Percentiles rank a stretch among this genome's conserved stretches.
Evolutionary conservation across 805 yeast genomes (phyloP).

Genomic region (Helenozyma rhizophorensis): DNA sequence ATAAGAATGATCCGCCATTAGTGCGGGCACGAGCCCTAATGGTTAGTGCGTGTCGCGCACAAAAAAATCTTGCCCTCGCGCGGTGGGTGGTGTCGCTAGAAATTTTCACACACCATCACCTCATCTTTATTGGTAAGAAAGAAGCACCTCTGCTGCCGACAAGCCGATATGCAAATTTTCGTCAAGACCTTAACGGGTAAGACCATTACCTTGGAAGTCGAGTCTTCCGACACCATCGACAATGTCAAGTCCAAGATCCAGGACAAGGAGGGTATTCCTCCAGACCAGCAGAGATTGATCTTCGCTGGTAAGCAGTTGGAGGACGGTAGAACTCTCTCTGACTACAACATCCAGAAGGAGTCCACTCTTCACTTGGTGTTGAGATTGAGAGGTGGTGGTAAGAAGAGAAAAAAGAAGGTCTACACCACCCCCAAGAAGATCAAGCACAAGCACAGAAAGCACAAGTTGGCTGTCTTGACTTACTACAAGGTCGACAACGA

Average conservation of each 20-base stretch:
- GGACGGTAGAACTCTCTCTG: conserved; percentile 98
- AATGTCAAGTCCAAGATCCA: conserved; percentile 97
- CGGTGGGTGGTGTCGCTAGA: background rate
- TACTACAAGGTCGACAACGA: conserved; percentile 99
- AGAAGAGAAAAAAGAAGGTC: conserved; percentile 99
- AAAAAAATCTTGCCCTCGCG: background rate
- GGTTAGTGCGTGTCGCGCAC: conserved; percentile 2
- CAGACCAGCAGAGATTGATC: conserved; percentile 99
- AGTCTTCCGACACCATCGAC: conserved; percentile 98
- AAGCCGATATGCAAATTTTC: conserved; percentile 80
- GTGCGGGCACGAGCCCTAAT: conserved; percentile 14
- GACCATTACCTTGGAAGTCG: conserved; percentile 98
- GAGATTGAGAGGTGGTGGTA: conserved; percentile 88
- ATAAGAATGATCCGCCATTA: background rate
- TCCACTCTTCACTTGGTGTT: conserved; percentile 94
- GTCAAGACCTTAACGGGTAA: conserved; percentile 99
- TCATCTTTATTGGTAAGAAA: conserved; percentile 38
- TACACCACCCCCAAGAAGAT: conserved; percentile 99
- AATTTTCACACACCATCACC: conserved; percentile 6
- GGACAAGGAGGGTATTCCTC: conserved; percentile 99
- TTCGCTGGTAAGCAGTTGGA: conserved; percentile 99
- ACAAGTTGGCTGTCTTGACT: conserved; percentile 97
- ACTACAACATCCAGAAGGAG: conserved; percentile 99
- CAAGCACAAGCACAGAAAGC: conserved; percentile 99
- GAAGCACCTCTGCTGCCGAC: conserved; percentile 43